These are phyloP conservation scores for Spirogloea muscicola DNA, from an alignment of 139 green algal genomes.

Conservation along the genomic window DNA sequence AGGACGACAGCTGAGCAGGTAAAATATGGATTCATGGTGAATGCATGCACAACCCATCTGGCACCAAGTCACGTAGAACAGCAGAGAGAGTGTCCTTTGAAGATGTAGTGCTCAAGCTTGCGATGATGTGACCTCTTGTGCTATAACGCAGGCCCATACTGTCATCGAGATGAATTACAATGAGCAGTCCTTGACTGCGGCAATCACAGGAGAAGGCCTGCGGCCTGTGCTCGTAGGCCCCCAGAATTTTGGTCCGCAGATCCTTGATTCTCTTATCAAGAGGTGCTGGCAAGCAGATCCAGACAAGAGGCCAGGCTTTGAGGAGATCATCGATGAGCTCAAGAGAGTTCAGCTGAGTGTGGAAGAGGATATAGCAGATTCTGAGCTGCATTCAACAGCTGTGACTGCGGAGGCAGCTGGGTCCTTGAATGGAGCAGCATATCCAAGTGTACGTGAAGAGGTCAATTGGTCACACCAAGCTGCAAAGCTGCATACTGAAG, in stretches of 20 bases:
- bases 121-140: background rate
- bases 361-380: background rate
- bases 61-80: too few relatives aligned
- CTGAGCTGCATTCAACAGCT: too few relatives aligned
- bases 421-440: too few relatives aligned
- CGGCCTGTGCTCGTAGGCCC: slow-evolving; percentile 21
- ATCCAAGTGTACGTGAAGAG: too few relatives aligned
- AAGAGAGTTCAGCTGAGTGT: background rate
- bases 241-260: background rate
- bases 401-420: too few relatives aligned
- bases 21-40: too few relatives aligned
- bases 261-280: slow-evolving; percentile 5
- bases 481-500: too few relatives aligned
- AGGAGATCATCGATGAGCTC: slow-evolving; percentile 2
- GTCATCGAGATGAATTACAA: slow-evolving; percentile 47
- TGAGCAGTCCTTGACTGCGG: slow-evolving; percentile 39
- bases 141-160: slow-evolving; percentile 40
- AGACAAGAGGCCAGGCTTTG: background rate
- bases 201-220: slow-evolving; percentile 28
- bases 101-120: background rate
- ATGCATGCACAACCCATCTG: too few relatives aligned
- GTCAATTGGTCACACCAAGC: too few relatives aligned
- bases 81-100: too few relatives aligned
- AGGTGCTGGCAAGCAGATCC: slow-evolving; percentile 28
- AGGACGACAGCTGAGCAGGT: slow-evolving; percentile 33